Evolutionary conservation across 2,329 filamentous ascomycete genomes (phyloP), one percentile per base, ranked within the genome.

Genomic region (Arthrobotrys megalospora): DNA sequence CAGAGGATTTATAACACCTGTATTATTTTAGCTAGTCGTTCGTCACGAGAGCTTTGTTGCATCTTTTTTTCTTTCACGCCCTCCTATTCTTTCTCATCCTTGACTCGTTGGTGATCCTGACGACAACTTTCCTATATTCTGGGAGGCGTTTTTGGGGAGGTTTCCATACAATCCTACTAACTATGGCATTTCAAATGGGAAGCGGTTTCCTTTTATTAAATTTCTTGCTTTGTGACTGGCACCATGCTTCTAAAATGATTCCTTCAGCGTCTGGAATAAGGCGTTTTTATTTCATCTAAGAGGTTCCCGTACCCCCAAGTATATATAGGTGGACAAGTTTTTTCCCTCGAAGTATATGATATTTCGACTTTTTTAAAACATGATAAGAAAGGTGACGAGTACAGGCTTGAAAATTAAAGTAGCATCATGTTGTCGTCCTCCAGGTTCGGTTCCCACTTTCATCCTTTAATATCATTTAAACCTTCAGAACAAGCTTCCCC

Each of bases 401-500:
- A 28, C 5, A 28, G 24, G 5, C 24, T 38, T 8, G 14, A n/a
- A 10, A 5, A 52, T 14, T 6, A 52, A n/a, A n/a, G n/a, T n/a
- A n/a, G n/a, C n/a, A n/a, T n/a, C n/a, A n/a, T n/a, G n/a, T n/a
- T 32, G 24, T n/a, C 48, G 7, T 48, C n/a, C 45, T 16, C 7
- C 45, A 6, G 48, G 14, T 55, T 55, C 12, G 28, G n/a, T 4
- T 32, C 28, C 52, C 14, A 3, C 14, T 7, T 28, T 24, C 41
- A n/a, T 2, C 2, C 5, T 28, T 28, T 28, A 5, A 5, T 28
- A 2, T 28, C 5, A 2, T 50, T 65, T 86, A 91, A 55, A 90
- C 88, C 85, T 90, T 91, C 82, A 97, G 84, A 70, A 97, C 84
- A 79, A 96, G 84, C 86, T 97, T 97, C 16, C 94, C 94, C 10